phyloP scores from a whole-genome alignment of 2,329 filamentous ascomycete genomes.

The Aschersonia sp. region DNA sequence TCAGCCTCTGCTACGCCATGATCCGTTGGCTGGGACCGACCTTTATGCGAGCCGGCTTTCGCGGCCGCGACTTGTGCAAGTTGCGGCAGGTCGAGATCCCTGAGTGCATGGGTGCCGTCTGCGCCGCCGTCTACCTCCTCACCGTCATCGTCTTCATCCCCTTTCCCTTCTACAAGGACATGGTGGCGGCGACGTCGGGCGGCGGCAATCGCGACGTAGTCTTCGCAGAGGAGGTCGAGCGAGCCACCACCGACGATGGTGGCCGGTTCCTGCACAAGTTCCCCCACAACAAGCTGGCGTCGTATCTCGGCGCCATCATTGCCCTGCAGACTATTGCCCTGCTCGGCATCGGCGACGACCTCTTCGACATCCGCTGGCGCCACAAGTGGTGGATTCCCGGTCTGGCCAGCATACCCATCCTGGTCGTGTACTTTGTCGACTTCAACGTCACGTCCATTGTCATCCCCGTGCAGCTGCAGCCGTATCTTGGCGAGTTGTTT shows the following conservation, averaged over 20 bases:
- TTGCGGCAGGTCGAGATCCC: conserved; percentile 59
- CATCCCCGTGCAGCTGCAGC: conserved; percentile 71
- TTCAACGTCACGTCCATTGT: conserved; percentile 95
- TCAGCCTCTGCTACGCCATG: conserved; percentile 66
- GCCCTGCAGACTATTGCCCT: conserved; percentile 84
- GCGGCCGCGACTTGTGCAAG: conserved; percentile 77
- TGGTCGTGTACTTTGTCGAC: conserved; percentile 96
- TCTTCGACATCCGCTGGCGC: conserved; percentile 96
- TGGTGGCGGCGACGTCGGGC: conserved; percentile 85
- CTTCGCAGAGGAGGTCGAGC: conserved; percentile 51
- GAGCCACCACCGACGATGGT: conserved; percentile 31
- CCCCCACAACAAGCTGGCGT: conserved; percentile 91
- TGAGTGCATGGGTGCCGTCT: conserved; percentile 91
- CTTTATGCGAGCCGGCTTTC: conserved; percentile 78
- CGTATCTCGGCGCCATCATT: conserved; percentile 85
- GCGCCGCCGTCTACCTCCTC: conserved; percentile 82
- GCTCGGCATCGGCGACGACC: conserved; percentile 85
- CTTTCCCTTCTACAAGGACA: conserved; percentile 96
- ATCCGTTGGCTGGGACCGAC: conserved; percentile 86
- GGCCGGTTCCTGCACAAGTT: conserved; percentile 83
- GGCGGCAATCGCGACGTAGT: conserved; percentile 85
- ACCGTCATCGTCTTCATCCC: conserved; percentile 85
- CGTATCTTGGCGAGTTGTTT: conserved; percentile 71
- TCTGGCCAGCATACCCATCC: conserved; percentile 80
- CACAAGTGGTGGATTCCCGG: conserved; percentile 98